phyloP scores from a whole-genome alignment of 108 stramenopile species.

The Nitzschia sp. region DNA sequence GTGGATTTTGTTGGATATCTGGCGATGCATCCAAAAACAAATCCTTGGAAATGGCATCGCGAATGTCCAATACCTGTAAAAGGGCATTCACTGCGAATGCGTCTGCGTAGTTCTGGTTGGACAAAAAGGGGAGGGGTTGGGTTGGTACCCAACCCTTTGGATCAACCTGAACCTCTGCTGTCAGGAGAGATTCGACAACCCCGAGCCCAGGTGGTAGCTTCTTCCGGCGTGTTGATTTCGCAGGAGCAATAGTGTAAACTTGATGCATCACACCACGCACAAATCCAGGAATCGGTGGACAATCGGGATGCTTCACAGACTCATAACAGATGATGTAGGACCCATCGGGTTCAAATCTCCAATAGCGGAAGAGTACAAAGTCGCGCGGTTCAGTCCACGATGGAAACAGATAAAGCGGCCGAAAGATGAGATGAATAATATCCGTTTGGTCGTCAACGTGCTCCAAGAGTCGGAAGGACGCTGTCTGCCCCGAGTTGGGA shows the following conservation, averaged over 20 bases:
- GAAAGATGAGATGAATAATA: slow-evolving; percentile 82
- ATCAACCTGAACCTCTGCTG: slow-evolving; percentile 84
- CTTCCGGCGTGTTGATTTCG: slow-evolving; percentile 27
- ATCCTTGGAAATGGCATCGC: slow-evolving; percentile 69
- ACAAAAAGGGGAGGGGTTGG: slow-evolving; percentile 40
- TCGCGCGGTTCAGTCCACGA: slow-evolving; percentile 91
- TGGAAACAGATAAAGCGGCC: slow-evolving; percentile 81
- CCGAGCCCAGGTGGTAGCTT: neutral
- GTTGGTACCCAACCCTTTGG: slow-evolving; percentile 90
- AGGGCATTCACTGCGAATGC: slow-evolving; percentile 80
- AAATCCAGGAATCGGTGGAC: slow-evolving; percentile 69
- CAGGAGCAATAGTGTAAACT: slow-evolving; percentile 81
- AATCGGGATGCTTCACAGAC: slow-evolving; percentile 69
- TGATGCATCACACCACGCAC: slow-evolving; percentile 84
- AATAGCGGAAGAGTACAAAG: slow-evolving; percentile 84
- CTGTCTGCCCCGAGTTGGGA: slow-evolving; percentile 67
- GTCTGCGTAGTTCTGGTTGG: slow-evolving; percentile 67
- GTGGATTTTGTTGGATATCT: slow-evolving; percentile 19
- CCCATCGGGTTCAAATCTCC: slow-evolving; percentile 88
- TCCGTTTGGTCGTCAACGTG: slow-evolving; percentile 89
- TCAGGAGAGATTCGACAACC: slow-evolving; percentile 85
- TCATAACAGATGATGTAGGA: slow-evolving; percentile 84
- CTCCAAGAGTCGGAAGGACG: slow-evolving; percentile 79
- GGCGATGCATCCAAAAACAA: slow-evolving; percentile 66
- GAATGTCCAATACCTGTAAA: slow-evolving; percentile 82